Evolutionary conservation across 352 stramenopile genomes (phyloP), one percentile per base, ranked within the genome.

Genomic region (Phytophthora pseudosyringae): DNA sequence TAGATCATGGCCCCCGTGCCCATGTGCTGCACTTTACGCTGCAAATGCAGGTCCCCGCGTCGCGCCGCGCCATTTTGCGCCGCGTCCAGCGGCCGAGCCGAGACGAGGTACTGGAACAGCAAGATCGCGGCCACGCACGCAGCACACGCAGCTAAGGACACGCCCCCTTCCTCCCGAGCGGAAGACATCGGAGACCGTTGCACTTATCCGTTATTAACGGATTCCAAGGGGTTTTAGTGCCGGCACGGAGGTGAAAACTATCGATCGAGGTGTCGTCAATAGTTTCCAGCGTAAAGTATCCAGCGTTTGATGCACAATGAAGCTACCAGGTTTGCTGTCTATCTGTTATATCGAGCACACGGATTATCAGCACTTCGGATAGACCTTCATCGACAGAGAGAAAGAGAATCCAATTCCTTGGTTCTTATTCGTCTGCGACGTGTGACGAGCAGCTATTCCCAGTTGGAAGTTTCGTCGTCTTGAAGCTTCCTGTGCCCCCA

Each of bases 1-100:
- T 82, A 81, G 51, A 88, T 86, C 67, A 88, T 75, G 1, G 53
- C 50, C 0, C 81, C 81, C 25, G 81, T 84, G 44, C 70, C 31
- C 10, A 71, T 31, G 54, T 90, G 81, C 62, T 90, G 81, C 48
- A 75, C 32, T 28, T 84, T 86, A 26, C 81, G 81, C 38, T 73
- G 71, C 15, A 80, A 26, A 57, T 90, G 78, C 31, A 86, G 59
- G 26, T 86, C 78, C 16, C 45, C 50, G 8, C 80, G 80, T 29
- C 44, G 57, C 26, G 39, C 41, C 6, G 18, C 29, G 0, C 10
- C 26, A 18, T 66, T 28, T 3, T 35, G 26, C 6, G 57, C n/a
- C 3, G 29, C 31, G 15, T 48, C 15, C 4, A 53, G n/a, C 6
- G 55, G 29, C 15, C 52, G 56, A 29, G 59, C 43, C 3, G 71